Evolutionary conservation across 129 eudicot species (phyloP).

Genomic region (Tagetes erecta): DNA sequence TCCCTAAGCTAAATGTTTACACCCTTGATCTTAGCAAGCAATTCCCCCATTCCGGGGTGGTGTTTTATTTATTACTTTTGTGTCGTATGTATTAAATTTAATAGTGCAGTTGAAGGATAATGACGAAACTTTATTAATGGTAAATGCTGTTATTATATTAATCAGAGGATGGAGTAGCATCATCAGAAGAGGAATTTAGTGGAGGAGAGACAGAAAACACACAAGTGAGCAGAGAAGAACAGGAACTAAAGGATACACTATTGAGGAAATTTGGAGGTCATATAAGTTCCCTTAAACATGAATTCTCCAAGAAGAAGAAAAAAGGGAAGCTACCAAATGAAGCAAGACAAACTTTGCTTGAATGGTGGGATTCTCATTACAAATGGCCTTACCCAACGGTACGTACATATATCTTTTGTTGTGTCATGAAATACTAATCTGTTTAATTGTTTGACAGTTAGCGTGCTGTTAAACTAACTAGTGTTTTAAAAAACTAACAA

Average conservation of each 20-base stretch:
- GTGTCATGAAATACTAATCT: too few relatives aligned
- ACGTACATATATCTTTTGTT: too few relatives aligned
- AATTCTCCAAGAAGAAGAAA: constrained; percentile 82
- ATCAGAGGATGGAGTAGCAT: constrained; percentile 45
- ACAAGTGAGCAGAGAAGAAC: constrained; percentile 58
- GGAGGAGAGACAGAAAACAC: constrained; percentile 63
- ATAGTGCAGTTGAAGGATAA: too few relatives aligned
- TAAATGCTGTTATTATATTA: too few relatives aligned
- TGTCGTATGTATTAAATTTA: too few relatives aligned
- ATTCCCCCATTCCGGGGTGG: too few relatives aligned
- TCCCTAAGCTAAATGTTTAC: too few relatives aligned
- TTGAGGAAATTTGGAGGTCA: constrained; percentile 73
- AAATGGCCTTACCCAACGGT: constrained; percentile 99
- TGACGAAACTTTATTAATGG: too few relatives aligned
- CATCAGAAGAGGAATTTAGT: constrained; percentile 74
- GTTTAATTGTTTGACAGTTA: too few relatives aligned
- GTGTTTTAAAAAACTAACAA: not conserved
- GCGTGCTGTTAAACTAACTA: too few relatives aligned
- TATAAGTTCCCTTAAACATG: constrained; percentile 60
- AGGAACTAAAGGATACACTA: constrained; percentile 68
- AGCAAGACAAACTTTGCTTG: constrained; percentile 71
- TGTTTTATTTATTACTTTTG: too few relatives aligned
- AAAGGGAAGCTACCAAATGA: constrained; percentile 90
- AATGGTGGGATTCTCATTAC: constrained; percentile 92
- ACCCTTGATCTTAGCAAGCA: too few relatives aligned